Evolutionary conservation across 2,329 filamentous ascomycete species (phyloP).

Genomic region (Daldinia eschscholtzii): DNA sequence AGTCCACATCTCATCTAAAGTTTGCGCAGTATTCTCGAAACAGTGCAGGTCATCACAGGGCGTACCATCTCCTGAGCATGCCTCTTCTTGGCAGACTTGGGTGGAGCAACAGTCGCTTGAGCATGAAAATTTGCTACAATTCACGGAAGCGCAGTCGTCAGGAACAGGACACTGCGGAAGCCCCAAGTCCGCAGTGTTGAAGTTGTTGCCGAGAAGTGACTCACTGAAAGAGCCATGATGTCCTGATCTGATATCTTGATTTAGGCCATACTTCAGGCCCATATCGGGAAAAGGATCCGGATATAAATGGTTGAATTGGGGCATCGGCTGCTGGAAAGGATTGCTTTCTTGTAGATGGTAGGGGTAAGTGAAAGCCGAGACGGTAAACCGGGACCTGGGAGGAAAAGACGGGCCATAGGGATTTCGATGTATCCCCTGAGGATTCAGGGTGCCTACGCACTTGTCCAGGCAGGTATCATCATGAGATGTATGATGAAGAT

Average conservation of each 20-base stretch:
- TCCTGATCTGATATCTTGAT: slow-evolving; percentile 18
- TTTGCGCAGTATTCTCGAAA: slow-evolving; percentile 37
- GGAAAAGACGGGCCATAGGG: slow-evolving; percentile 21
- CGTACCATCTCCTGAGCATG: slow-evolving; percentile 47
- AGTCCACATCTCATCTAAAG: slow-evolving; percentile 37
- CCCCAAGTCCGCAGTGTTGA: slow-evolving; percentile 40
- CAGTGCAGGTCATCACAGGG: slow-evolving; percentile 49
- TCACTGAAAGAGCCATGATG: slow-evolving; percentile 34
- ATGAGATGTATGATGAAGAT: slow-evolving; percentile 42
- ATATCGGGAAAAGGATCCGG: slow-evolving; percentile 28
- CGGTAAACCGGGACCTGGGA: slow-evolving; percentile 27
- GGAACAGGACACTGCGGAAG: slow-evolving; percentile 25
- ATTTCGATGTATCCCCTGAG: slow-evolving; percentile 34
- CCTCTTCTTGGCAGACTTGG: slow-evolving; percentile 48
- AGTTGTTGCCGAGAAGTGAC: slow-evolving; percentile 33
- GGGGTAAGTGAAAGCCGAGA: slow-evolving; percentile 25
- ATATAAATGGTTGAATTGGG: slow-evolving; percentile 20
- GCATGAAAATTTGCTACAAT: slow-evolving; percentile 46
- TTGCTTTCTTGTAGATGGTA: slow-evolving; percentile 25
- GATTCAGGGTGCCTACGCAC: slow-evolving; percentile 26
- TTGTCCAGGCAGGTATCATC: slow-evolving; percentile 43
- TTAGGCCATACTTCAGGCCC: slow-evolving; percentile 24
- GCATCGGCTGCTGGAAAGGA: slow-evolving; percentile 22
- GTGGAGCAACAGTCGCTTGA: slow-evolving; percentile 45
- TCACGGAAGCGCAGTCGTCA: slow-evolving; percentile 45